Percentiles rank a stretch among this genome's conserved stretches.
Conservation (phyloP, 176 grass and related monocot species). For the Eragrostis nindensis region DNA sequence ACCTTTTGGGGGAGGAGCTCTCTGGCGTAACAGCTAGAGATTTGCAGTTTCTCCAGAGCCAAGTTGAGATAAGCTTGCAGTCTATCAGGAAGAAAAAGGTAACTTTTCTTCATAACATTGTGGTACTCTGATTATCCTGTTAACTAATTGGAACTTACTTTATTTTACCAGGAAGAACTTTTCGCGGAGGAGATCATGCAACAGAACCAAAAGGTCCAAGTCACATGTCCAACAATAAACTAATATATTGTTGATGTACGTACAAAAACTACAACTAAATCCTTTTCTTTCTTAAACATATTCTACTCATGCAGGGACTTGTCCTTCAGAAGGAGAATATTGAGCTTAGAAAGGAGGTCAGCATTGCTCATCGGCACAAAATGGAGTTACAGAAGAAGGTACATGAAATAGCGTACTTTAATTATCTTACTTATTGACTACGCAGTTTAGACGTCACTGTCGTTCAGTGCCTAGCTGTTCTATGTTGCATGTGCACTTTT, state of each 20-base stretch:
- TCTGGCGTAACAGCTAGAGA: constrained; percentile 31
- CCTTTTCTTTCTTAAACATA: neutral
- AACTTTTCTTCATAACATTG: neutral
- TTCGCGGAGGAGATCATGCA: constrained; percentile 28
- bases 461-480: neutral
- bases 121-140: neutral
- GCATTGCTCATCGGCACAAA: constrained; percentile 31
- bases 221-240: neutral
- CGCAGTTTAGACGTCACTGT: neutral
- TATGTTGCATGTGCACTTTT: neutral
- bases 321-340: constrained; percentile 34
- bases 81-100: constrained; percentile 44
- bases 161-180: constrained; percentile 35
- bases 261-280: neutral
- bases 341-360: constrained; percentile 26
- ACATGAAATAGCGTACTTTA: neutral
- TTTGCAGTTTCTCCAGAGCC: constrained; percentile 36
- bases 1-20: constrained; percentile 41
- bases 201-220: constrained; percentile 40
- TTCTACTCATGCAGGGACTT: neutral
- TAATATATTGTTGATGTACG: neutral
- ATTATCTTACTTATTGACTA: neutral
- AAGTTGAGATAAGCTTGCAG: constrained; percentile 38
- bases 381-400: constrained; percentile 33
- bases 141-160: neutral